A percentile compares a stretch with the other conserved stretches of the same genome.
These are phyloP conservation scores for Arabidopsis lyrata DNA, from an alignment of 441 rosid species.

Conservation along the genomic window DNA sequence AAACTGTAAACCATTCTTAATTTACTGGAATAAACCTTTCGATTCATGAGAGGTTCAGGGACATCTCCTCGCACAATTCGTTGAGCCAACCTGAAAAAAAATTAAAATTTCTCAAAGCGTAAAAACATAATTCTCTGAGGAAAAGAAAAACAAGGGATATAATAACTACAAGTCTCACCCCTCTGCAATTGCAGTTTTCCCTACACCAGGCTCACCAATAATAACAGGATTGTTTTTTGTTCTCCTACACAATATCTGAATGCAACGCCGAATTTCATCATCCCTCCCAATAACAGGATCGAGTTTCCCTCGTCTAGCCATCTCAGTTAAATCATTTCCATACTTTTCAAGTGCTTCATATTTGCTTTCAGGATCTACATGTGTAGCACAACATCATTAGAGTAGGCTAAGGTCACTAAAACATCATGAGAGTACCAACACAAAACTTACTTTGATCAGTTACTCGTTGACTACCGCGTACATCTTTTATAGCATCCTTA, in stretches of 20 bases:
- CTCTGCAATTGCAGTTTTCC: slow-evolving; percentile 95
- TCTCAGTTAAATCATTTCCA: slow-evolving; percentile 90
- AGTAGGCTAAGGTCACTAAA: neutral
- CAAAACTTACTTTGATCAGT: slow-evolving; percentile 78
- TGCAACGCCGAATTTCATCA: slow-evolving; percentile 82
- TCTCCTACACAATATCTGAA: slow-evolving; percentile 79
- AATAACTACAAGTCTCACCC: slow-evolving; percentile 47
- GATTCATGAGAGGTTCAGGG: slow-evolving; percentile 79
- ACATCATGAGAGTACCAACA: neutral
- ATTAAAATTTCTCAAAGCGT: neutral
- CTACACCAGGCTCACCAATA: slow-evolving; percentile 94
- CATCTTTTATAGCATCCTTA: slow-evolving; percentile 73
- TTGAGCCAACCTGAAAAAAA: slow-evolving; percentile 75
- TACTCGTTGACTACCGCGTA: slow-evolving; percentile 87
- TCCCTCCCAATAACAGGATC: slow-evolving; percentile 92
- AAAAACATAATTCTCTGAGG: neutral
- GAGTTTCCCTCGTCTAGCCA: slow-evolving; percentile 83
- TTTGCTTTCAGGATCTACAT: slow-evolving; percentile 71
- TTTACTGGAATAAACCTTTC: slow-evolving; percentile 60
- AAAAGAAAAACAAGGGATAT: neutral
- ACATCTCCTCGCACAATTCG: slow-evolving; percentile 88
- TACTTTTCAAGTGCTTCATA: slow-evolving; percentile 85
- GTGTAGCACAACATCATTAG: slow-evolving; percentile 14
- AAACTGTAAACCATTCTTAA: neutral
- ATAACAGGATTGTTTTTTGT: slow-evolving; percentile 91